phyloP scores from a whole-genome alignment of 2,329 filamentous ascomycete genomes.

The Domatiomyces globalis region DNA sequence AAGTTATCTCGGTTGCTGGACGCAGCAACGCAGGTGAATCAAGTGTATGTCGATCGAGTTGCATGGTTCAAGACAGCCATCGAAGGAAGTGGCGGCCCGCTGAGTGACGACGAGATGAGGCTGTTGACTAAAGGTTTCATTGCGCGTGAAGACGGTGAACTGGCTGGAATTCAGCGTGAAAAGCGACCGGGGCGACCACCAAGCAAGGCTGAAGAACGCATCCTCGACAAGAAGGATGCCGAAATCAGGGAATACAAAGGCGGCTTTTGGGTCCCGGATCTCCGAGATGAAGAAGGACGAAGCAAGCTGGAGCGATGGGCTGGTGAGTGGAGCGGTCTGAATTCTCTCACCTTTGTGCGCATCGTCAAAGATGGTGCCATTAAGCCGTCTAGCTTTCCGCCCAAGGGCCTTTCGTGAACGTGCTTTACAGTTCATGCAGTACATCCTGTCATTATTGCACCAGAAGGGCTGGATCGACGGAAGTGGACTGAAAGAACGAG shows the following conservation, averaged over 20 bases:
- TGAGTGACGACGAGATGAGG: constrained; percentile 26
- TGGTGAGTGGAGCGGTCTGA: constrained; percentile 68
- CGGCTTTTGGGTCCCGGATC: constrained; percentile 69
- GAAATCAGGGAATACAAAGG: constrained; percentile 69
- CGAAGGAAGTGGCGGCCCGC: constrained; percentile 20
- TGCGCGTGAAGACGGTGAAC: background rate
- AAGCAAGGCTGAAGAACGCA: constrained; percentile 59
- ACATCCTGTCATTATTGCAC: too few species aligned
- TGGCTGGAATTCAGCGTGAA: constrained; percentile 41
- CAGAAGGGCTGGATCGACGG: too few species aligned
- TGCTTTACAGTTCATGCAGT: background rate
- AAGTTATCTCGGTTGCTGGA: constrained; percentile 59
- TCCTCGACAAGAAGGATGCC: constrained; percentile 54
- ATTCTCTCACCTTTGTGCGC: constrained; percentile 62
- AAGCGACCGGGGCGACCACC: constrained; percentile 54
- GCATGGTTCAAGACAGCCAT: constrained; percentile 58
- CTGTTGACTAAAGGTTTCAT: constrained; percentile 46
- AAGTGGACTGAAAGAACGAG: too few species aligned
- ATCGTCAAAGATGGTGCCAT: constrained; percentile 51
- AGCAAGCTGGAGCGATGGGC: constrained; percentile 60
- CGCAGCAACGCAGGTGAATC: constrained; percentile 59
- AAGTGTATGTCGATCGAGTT: constrained; percentile 55
- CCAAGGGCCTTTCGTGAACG: constrained; percentile 40
- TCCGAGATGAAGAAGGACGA: constrained; percentile 53
- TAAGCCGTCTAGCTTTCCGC: constrained; percentile 64